Percentiles rank a stretch among this genome's conserved stretches.
These are phyloP conservation scores for Lophiostoma macrostomum DNA, from an alignment of 495 filamentous ascomycete species.

Conservation along the genomic window DNA sequence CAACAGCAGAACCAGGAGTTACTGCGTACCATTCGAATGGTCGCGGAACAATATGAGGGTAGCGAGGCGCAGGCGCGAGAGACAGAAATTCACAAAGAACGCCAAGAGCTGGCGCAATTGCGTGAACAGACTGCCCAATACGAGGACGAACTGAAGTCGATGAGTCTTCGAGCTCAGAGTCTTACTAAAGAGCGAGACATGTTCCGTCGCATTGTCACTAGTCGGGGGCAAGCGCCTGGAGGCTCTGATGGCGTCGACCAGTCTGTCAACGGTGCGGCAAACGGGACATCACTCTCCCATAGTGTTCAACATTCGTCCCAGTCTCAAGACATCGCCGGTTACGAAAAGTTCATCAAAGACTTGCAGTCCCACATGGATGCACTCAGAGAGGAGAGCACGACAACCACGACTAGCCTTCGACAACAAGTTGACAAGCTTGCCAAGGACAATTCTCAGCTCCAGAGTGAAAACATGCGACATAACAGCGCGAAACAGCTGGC, in stretches of 20 bases:
- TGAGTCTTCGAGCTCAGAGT: constrained; percentile 78
- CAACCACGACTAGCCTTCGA: constrained; percentile 74
- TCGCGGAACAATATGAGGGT: constrained; percentile 87
- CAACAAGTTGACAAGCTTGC: constrained; percentile 82
- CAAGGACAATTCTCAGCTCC: constrained; percentile 72
- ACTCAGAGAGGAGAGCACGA: constrained; percentile 77
- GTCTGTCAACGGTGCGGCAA: constrained; percentile 50
- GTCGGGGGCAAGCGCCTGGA: constrained; percentile 61
- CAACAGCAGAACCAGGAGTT: constrained; percentile 86
- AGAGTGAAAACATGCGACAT: constrained; percentile 72
- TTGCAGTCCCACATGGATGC: constrained; percentile 86
- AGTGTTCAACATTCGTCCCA: constrained; percentile 46
- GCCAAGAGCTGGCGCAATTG: constrained; percentile 67
- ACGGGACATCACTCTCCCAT: constrained; percentile 43
- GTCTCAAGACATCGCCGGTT: constrained; percentile 54
- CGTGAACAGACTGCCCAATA: constrained; percentile 59
- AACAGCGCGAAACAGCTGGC: constrained; percentile 78
- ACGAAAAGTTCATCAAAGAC: constrained; percentile 71
- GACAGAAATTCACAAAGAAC: constrained; percentile 65
- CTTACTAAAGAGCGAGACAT: constrained; percentile 95
- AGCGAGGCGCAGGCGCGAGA: constrained; percentile 74
- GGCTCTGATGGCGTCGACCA: constrained; percentile 64
- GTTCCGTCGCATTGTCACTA: constrained; percentile 88
- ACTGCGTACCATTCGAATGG: constrained; percentile 72
- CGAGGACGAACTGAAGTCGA: constrained; percentile 71